Conservation (phyloP, 352 stramenopile species). For the Pythium biforme region DNA sequence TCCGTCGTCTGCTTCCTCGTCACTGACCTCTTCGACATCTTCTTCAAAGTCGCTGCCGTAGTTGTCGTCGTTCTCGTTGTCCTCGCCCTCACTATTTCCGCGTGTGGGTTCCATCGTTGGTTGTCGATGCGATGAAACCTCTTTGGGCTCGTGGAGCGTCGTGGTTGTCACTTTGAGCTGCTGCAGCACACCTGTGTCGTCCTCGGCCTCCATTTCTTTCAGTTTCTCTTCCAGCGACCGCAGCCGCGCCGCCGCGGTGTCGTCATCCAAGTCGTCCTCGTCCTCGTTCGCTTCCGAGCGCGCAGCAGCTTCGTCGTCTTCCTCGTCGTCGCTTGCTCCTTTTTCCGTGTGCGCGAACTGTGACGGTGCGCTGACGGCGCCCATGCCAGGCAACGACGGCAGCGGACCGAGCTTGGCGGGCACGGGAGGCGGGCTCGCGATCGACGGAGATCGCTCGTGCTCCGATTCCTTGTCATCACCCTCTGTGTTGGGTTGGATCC, state of each 20-base stretch:
- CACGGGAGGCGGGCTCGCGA: constrained; percentile 20
- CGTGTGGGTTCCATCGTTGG: no score
- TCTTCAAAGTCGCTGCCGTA: constrained; percentile 87
- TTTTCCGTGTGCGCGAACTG: not conserved
- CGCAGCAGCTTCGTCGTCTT: constrained; percentile 17
- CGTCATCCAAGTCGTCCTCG: constrained; percentile 63
- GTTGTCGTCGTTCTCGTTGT: constrained; percentile 40
- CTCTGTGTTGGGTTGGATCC: constrained; percentile 19
- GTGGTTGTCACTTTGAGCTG: constrained; percentile 59
- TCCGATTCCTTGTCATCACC: constrained; percentile 30
- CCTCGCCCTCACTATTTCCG: not conserved
- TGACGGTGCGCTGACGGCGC: not conserved
- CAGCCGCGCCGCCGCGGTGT: constrained; percentile 56
- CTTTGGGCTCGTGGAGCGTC: constrained; percentile 33
- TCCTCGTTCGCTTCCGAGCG: constrained; percentile 21
- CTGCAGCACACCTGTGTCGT: constrained; percentile 75
- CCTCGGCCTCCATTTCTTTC: constrained; percentile 83
- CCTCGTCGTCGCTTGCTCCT: constrained; percentile 4
- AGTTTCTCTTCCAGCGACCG: constrained; percentile 70
- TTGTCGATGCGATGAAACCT: constrained; percentile 23
- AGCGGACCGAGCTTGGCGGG: constrained; percentile 16
- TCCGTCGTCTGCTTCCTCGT: constrained; percentile 68
- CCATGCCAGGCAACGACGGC: constrained; percentile 13
- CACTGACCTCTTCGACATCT: constrained; percentile 29
- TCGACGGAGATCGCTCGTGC: constrained; percentile 21